Conservation (phyloP, 2,329 filamentous ascomycete species). For the Epichloe sibirici region DNA sequence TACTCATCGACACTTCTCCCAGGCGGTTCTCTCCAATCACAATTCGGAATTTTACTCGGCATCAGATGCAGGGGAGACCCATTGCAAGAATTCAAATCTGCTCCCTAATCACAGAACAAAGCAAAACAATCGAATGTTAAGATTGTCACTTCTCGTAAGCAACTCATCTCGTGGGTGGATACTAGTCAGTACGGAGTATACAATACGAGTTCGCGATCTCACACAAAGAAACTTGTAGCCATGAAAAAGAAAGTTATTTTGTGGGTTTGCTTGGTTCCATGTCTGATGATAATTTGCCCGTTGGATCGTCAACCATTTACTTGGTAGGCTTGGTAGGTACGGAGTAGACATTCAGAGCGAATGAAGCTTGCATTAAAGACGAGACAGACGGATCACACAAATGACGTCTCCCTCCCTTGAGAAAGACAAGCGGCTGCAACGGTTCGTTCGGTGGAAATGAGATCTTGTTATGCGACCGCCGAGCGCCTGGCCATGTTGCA, state of each 20-base stretch:
- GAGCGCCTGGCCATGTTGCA: not conserved
- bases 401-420: not conserved
- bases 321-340: not conserved
- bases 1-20: not conserved
- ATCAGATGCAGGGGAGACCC: no score
- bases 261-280: not conserved
- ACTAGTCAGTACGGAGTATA: no score
- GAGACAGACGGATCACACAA: not conserved
- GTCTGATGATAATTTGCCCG: not conserved
- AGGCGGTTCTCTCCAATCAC: no score
- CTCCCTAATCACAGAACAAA: no score
- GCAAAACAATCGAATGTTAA: no score
- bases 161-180: no score
- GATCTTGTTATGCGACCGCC: not conserved
- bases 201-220: no score
- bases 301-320: not conserved
- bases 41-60: no score
- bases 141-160: no score
- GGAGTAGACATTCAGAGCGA: not conserved
- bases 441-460: not conserved
- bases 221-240: no score
- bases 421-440: not conserved
- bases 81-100: no score
- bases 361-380: not conserved
- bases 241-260: not conserved